Base-by-base conservation (phyloP, 1,284 basidiomycete species). In the Sporisorium reilianum region DNA sequence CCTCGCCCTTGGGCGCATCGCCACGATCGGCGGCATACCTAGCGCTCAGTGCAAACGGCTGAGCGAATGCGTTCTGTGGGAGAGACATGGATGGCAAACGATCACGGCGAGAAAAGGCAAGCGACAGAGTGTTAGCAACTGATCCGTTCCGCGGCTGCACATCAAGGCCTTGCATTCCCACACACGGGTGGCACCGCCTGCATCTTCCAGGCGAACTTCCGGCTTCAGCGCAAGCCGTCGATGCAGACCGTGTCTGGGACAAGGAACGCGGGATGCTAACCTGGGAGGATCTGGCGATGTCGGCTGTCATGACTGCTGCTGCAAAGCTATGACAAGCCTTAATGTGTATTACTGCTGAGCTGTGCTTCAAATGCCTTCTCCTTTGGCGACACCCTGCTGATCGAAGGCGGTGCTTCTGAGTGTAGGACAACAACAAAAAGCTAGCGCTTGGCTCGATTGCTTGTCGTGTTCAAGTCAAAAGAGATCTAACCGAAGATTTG, bases 11-110 rank as follows among this genome's bases (percentile, higher is more conserved):
- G 36, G 74, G 74, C 11, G 69, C 70, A 46, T 71, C 77, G 26
- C 77, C 79, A 25, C 79, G 79, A 34, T 78, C 79, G 12, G 77
- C 79, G 11, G 79, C 79, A 42, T 81, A 82, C 40, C 78, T 70
- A 22, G 75, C 77, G 44, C 69, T 80, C n/a, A 82, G 68, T 38
- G 78, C 75, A 46, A 82, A 82, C 4, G 80, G 79, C 60, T 82
- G 70, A 16, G 80, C 71, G 36, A 71, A 79, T 2, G 74, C 59
- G 18, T 76, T 78, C 68, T 70, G 63, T n/a, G 22, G 26, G 22
- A 12, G 5, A 45, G 22, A 28, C 22, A 20, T 3, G 10, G 41
- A 22, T 41, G 36, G 8, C 11, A 7, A 11, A 22, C 32, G 12
- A 11, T 20, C 22, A 36, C 56, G 25, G 34, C 34, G 22, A 61